Evolutionary conservation across 2,329 filamentous ascomycete species (phyloP).

Genomic region (Claviceps maximensis): DNA sequence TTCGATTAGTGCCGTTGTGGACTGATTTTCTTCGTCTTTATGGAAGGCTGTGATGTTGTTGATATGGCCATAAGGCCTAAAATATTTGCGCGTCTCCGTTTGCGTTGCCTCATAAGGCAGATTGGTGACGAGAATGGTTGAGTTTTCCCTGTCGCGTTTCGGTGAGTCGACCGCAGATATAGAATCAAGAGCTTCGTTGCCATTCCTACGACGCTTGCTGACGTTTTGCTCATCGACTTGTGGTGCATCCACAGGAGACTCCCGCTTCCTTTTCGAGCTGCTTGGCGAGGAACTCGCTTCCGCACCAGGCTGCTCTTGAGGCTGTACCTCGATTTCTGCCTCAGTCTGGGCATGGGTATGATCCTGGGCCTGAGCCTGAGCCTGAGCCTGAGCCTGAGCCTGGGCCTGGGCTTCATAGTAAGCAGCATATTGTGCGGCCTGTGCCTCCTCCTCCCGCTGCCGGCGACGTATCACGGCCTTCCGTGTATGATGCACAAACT

Average conservation of each 20-base stretch:
- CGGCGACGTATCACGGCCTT: slow-evolving; percentile 51
- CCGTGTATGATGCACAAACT: slow-evolving; percentile 56
- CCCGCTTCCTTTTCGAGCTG: slow-evolving; percentile 61
- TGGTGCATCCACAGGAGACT: slow-evolving; percentile 35
- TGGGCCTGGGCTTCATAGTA: slow-evolving; percentile 19
- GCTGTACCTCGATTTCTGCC: slow-evolving; percentile 7
- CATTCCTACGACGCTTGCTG: slow-evolving; percentile 54
- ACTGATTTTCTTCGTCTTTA: slow-evolving; percentile 44
- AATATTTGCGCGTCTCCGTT: slow-evolving; percentile 72
- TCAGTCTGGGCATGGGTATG: too few species aligned
- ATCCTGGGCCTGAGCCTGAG: slow-evolving; percentile 9
- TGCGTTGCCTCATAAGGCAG: slow-evolving; percentile 58
- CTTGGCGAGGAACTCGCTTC: slow-evolving; percentile 22
- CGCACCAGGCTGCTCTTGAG: slow-evolving; percentile 9
- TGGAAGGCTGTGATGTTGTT: slow-evolving; percentile 58
- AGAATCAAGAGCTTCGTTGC: slow-evolving; percentile 18
- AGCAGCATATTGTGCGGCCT: slow-evolving; percentile 37
- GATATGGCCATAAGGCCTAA: slow-evolving; percentile 78
- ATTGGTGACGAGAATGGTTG: slow-evolving; percentile 68
- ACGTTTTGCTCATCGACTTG: slow-evolving; percentile 26
- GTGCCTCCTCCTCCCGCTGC: slow-evolving; percentile 50
- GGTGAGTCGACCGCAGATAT: slow-evolving; percentile 19
- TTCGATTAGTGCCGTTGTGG: slow-evolving; percentile 66
- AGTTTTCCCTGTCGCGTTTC: slow-evolving; percentile 83
- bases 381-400: neutral